A percentile compares a stretch with the other conserved stretches of the same genome.
Conservation (phyloP, 371 early-diverging fungal species). For the Mucor racemosus region DNA sequence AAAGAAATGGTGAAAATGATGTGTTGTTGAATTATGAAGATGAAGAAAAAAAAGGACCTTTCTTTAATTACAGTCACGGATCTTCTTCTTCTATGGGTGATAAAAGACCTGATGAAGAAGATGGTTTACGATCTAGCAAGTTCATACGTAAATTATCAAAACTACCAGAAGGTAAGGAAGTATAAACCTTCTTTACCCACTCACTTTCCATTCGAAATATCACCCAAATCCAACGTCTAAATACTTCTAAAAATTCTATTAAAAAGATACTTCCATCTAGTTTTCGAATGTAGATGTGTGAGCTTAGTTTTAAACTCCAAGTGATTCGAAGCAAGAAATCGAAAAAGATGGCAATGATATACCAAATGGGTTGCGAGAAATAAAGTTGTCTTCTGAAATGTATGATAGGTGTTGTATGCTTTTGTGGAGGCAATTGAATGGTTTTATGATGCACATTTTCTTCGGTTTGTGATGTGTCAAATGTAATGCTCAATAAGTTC, state of each 20-base stretch:
- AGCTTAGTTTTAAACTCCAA: slow-evolving; percentile 84
- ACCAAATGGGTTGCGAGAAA: slow-evolving; percentile 64
- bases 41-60: not conserved
- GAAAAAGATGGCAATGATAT: slow-evolving; percentile 73
- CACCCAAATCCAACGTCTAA: slow-evolving; percentile 91
- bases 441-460: slow-evolving; percentile 6
- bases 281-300: slow-evolving; percentile 69
- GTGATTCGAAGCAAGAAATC: slow-evolving; percentile 84
- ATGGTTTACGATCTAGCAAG: slow-evolving; percentile 22
- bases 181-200: slow-evolving; percentile 62
- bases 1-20: not conserved
- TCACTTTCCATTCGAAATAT: slow-evolving; percentile 87
- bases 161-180: slow-evolving; percentile 24
- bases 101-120: slow-evolving; percentile 18
- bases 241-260: slow-evolving; percentile 79
- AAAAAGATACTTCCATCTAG: slow-evolving; percentile 75
- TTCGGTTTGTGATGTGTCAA: slow-evolving; percentile 15
- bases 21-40: not conserved
- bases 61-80: slow-evolving; percentile 9
- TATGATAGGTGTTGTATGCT: slow-evolving; percentile 30
- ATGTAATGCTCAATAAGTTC: slow-evolving; percentile 63
- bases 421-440: slow-evolving; percentile 3
- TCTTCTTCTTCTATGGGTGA: slow-evolving; percentile 39
- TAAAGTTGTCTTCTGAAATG: slow-evolving; percentile 68
- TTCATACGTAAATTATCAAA: slow-evolving; percentile 22